A percentile compares a stretch with the other conserved stretches of the same genome.
These are phyloP conservation scores for Ambrosia hybrid DNA, from an alignment of 140 eudicot species.

Conservation along the genomic window DNA sequence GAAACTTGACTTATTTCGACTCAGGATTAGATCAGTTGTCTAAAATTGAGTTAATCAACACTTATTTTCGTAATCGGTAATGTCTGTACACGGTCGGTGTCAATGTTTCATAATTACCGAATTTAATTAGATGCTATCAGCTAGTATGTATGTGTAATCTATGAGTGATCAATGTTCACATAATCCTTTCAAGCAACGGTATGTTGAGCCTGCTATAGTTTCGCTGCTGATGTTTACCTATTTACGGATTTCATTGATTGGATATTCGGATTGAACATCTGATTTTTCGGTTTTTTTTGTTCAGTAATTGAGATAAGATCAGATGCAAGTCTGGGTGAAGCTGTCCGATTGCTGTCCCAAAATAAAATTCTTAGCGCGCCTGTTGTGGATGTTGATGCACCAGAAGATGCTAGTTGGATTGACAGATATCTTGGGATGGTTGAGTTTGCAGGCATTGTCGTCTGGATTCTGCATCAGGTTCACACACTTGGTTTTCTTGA, in stretches of 20 bases:
- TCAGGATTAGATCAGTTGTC: neutral
- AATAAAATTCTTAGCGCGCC: conserved; percentile 86
- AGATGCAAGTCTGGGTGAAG: conserved; percentile 81
- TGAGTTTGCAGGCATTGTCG: conserved; percentile 98
- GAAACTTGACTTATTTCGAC: neutral
- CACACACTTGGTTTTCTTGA: neutral
- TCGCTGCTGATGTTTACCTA: conserved; percentile 3
- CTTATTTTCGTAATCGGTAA: neutral
- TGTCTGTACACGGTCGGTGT: neutral
- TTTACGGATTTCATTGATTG: neutral
- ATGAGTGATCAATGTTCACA: neutral
- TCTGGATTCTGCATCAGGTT: conserved; percentile 95
- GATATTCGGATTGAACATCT: neutral
- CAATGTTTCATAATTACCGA: neutral
- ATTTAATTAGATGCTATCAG: too few species aligned
- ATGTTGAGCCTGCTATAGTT: neutral
- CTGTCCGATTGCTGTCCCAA: conserved; percentile 65
- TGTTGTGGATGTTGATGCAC: conserved; percentile 79
- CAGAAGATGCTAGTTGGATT: conserved; percentile 92
- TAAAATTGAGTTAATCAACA: neutral
- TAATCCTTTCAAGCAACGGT: neutral
- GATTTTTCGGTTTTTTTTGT: neutral
- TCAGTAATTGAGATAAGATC: conserved; percentile 79
- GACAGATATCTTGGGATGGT: conserved; percentile 90
- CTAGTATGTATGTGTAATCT: too few species aligned